Percentiles rank a stretch among this genome's conserved stretches.
Conservation (phyloP, 805 yeast genomes). For the Metschnikowia cubensis region DNA sequence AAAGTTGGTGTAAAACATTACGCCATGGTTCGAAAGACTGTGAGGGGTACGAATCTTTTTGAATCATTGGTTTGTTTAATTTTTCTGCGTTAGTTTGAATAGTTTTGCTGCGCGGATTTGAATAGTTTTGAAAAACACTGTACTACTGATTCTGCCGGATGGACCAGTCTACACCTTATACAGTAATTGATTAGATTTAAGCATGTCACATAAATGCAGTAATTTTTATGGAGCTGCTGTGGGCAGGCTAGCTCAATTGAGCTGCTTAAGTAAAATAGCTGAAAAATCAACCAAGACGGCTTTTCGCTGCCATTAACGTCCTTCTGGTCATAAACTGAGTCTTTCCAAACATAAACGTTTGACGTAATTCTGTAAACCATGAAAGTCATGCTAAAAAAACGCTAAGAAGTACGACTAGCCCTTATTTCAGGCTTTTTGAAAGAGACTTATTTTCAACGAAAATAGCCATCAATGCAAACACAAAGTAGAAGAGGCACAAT, state of each 20-base stretch:
- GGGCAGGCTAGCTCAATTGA: background rate
- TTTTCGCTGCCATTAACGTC: background rate
- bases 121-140: no score
- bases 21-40: no score
- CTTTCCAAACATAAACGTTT: background rate
- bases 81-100: no score
- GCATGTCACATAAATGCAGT: background rate
- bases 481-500: constrained; percentile 82
- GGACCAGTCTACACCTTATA: background rate
- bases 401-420: background rate
- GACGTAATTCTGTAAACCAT: background rate
- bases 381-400: background rate
- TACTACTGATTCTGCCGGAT: background rate
- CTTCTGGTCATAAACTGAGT: background rate
- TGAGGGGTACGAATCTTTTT: no score
- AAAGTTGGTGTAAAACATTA: no score
- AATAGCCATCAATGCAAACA: constrained; percentile 93
- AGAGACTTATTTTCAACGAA: constrained; percentile 49
- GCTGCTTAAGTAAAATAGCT: background rate
- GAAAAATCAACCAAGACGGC: background rate
- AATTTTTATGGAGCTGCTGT: background rate
- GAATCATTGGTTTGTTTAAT: no score
- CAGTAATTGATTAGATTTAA: background rate
- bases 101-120: no score
- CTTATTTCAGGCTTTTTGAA: background rate